Evolutionary conservation across 1,284 basidiomycete species (phyloP), one percentile per base, ranked within the genome.

Genomic region (Ustilago tritici): DNA sequence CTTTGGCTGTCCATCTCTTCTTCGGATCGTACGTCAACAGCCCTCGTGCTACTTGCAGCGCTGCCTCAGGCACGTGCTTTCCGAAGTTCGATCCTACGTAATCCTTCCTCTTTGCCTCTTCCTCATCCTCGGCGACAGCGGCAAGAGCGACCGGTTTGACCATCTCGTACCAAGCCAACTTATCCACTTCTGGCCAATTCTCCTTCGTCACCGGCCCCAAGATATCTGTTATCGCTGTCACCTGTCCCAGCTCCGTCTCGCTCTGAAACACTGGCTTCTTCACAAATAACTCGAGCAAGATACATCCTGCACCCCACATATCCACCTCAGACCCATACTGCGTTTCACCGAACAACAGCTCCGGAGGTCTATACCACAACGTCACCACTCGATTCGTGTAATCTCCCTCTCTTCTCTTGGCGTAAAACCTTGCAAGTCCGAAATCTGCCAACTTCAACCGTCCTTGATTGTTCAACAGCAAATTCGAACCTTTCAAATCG

Each of bases 321-420:
- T 99, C 97, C n/a, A 99, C 96, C 83, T 98, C 97, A 2, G 94
- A 92, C 1, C 95, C 96, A 87, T 99, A 99, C 23, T 95, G 91
- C 2, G 97, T 99, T 55, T 95, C 95, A 17, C 97, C 98, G 78
- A 99, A 92, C 46, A 99, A 88, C 55, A 99, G 89, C 86, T 99
- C 98, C 4, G 96, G 97, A 5, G 95, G 94, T 53, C 97, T 91
- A 87, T 99, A 99, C 98, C 98, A 99, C 53, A 98, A 90, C 14
- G 97, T 99, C 78, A 99, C 98, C 50, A 99, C 97, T 36, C 97
- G 91, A 87, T 99, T 99, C 36, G 97, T 99, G 85, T 99, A 99
- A 86, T 99, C 97, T 69, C 92, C 92, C 61, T 90, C 89, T 61
- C 93, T 89, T 14, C 93, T 91, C 86, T 97, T 97, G 86, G 94